These are phyloP conservation scores for Stentor roeselii DNA, from an alignment of 73 alveolate genomes.

Conservation along the genomic window DNA sequence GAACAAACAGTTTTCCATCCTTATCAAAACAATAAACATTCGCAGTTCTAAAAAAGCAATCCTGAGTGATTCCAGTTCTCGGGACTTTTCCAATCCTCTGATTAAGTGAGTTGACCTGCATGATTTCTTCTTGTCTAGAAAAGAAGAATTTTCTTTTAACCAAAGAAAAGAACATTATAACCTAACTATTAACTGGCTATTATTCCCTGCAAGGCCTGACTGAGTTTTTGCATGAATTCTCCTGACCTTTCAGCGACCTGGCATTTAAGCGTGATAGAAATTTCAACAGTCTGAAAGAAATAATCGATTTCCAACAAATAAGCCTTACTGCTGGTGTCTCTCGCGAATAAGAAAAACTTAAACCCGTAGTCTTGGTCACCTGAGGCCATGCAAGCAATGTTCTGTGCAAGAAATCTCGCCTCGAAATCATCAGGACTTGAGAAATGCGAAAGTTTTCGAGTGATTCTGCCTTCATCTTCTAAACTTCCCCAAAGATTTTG, in stretches of 20 bases:
- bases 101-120: neutral
- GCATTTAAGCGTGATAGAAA: conserved; percentile 24
- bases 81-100: neutral
- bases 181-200: too few relatives aligned
- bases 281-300: conserved; percentile 22
- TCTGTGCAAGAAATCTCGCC: conserved; percentile 17
- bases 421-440: conserved; percentile 32
- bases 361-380: conserved; percentile 47
- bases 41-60: neutral
- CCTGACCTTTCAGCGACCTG: neutral
- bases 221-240: neutral
- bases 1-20: neutral
- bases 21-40: neutral
- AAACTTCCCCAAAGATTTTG: conserved; percentile 10
- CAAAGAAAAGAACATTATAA: too few relatives aligned
- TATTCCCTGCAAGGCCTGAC: neutral
- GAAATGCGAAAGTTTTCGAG: neutral
- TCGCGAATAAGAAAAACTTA: conserved; percentile 49
- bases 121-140: neutral
- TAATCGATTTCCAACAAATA: conserved; percentile 39
- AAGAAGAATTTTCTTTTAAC: neutral
- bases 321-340: conserved; percentile 34
- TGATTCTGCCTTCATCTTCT: neutral
- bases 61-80: neutral
- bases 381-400: conserved; percentile 54